phyloP scores from a whole-genome alignment of 352 stramenopile species.

The Chrysophaeum taylorii region DNA sequence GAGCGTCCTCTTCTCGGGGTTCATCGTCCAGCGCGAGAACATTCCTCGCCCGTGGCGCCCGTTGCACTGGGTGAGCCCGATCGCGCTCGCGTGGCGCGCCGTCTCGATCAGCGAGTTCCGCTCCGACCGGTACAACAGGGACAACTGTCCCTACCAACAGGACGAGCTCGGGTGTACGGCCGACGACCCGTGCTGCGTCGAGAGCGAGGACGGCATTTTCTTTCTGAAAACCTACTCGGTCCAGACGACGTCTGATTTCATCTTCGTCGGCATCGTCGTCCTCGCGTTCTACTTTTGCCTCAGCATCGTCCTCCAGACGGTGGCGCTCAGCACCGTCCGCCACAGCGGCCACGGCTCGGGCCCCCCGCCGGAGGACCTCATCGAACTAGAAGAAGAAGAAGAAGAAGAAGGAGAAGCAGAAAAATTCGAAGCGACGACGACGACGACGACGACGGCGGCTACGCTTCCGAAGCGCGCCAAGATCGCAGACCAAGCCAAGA shows the following conservation, averaged over 20 bases:
- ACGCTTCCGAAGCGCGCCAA: background rate
- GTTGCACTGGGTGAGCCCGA: constrained; percentile 44
- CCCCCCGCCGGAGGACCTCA: background rate
- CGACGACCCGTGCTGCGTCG: background rate
- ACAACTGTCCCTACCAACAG: background rate
- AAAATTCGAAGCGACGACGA: no score
- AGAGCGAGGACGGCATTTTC: background rate
- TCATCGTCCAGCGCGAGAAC: constrained; percentile 37
- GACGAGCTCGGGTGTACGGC: background rate
- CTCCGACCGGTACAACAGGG: background rate
- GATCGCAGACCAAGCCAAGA: background rate
- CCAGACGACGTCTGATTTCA: background rate
- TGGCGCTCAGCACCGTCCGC: background rate
- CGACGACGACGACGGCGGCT: no score
- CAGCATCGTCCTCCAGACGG: background rate
- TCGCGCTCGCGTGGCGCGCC: constrained; percentile 41
- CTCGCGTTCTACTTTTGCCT: background rate
- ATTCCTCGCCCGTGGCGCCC: constrained; percentile 41
- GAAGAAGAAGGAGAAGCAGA: background rate
- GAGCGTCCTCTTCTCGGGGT: constrained; percentile 47
- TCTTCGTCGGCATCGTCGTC: background rate
- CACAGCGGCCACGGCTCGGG: background rate
- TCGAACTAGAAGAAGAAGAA: background rate
- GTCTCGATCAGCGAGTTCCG: constrained; percentile 42
- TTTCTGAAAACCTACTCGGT: background rate